Conservation (phyloP, 768 basidiomycete species). For the Lactarius psammicola region DNA sequence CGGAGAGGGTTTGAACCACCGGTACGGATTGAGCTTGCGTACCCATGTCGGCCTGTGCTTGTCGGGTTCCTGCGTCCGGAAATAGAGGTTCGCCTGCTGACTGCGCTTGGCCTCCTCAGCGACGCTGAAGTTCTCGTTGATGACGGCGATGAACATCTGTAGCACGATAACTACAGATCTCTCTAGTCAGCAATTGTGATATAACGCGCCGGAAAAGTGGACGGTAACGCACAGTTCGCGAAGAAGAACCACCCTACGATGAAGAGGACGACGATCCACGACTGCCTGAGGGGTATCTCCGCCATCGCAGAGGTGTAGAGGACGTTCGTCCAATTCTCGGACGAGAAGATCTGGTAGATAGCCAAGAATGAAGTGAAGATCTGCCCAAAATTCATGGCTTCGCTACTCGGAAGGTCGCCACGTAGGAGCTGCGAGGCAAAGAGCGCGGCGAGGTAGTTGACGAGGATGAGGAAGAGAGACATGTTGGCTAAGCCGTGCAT, state of each 20-base stretch:
- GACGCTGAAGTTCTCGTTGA: slow-evolving; percentile 92
- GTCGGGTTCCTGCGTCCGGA: slow-evolving; percentile 53
- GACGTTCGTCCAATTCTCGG: slow-evolving; percentile 90
- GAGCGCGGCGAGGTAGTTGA: slow-evolving; percentile 84
- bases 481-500: slow-evolving; percentile 90
- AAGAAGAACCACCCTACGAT: slow-evolving; percentile 85
- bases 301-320: slow-evolving; percentile 61
- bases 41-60: slow-evolving; percentile 59
- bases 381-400: slow-evolving; percentile 72
- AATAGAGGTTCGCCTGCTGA: slow-evolving; percentile 72
- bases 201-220: neutral
- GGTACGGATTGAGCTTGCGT: slow-evolving; percentile 79
- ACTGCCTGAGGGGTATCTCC: slow-evolving; percentile 65
- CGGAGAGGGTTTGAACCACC: slow-evolving; percentile 73
- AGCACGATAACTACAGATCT: slow-evolving; percentile 70
- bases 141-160: slow-evolving; percentile 97
- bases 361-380: slow-evolving; percentile 83
- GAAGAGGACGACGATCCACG: slow-evolving; percentile 68
- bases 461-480: slow-evolving; percentile 82
- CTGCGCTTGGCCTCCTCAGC: slow-evolving; percentile 88
- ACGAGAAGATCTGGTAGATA: slow-evolving; percentile 86
- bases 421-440: slow-evolving; percentile 82
- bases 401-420: slow-evolving; percentile 62
- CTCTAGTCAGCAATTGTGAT: neutral
- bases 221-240: slow-evolving; percentile 72